Base-by-base conservation (phyloP, 768 basidiomycete species). In the Sporobolomyces phaffii region DNA sequence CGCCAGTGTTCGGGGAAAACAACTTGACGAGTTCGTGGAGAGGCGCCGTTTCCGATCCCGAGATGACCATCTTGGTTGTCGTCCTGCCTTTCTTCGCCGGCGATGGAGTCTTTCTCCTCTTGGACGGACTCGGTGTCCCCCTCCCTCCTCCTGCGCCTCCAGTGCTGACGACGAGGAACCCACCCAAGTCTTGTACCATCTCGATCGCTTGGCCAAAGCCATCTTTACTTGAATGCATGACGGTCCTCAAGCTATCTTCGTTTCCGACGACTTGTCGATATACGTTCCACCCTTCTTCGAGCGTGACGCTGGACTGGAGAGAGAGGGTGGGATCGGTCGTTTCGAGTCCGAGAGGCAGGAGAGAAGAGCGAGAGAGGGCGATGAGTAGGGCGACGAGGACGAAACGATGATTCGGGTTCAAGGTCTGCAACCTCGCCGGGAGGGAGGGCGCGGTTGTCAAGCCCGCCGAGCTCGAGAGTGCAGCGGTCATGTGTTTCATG, bases 401-500 rank as follows among this genome's bases (percentile, higher is more conserved):
- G 44, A 68, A 48, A 11, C 61, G 72, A 28, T 50, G 66, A 20
- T 56, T 67, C 59, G 63, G 66, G 48, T 68, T 62, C 33, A 68
- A 60, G 5, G 44, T n/a, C 17, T 59, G n/a, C 33, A 72, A 36
- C 14, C 65, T 34, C 20, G 52, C 26, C 29, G 62, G 9, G 60
- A 74, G 54, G 14, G 41, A 51, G 22, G 57, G 61, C 14, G 57
- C 33, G 17, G 48, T 22, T 3, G 58, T 20, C 28, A 66, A 43
- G n/a, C 64, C 62, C 11, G 58, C 34, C 7, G 60, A 50, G 17
- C 50, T 13, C 8, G 54, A 33, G 64, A 91, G 80, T 2, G 90
- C 89, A 4, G 83, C 79, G 24, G 90, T 80, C 57, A 92, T 82
- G 72, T 89, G 85, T 24, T 83, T 77, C 6, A 89, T 88, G 0